Base-by-base conservation (phyloP, 257 asterid genomes). In the Anisodus acutangulus region DNA sequence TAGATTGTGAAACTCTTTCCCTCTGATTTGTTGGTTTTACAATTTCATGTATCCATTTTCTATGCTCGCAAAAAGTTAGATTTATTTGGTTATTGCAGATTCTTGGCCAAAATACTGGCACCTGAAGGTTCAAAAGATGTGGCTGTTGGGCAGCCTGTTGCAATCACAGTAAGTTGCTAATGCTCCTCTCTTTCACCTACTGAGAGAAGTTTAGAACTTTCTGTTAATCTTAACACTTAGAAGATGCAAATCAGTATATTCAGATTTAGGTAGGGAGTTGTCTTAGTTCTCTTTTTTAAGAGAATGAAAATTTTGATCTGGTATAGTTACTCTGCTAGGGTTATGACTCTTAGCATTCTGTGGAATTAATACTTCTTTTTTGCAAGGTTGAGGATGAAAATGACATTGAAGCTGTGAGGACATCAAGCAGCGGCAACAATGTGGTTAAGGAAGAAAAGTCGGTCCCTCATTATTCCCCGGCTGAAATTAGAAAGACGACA, bases 91-190 rank as follows among this genome's bases (percentile, higher is more conserved):
- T 12, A 6, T 8, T 89, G 83, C 92, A 97, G 99, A 88, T 97
- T 83, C 90, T 87, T 97, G 91, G 99, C 99, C 84, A 97, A 92
- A 90, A 93, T 95, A 85, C 76, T 97, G 89, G 97, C 91, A 80
- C 97, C 99, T 79, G 99, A 94, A 86, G 98, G 99, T 84, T 92
- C 99, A 86, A 94, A 90, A 85, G 98, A 94, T 63, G 97, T 97
- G 74, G 92, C 94, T 82, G 99, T 97, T 84, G 99, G 99, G 80
- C 96, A 88, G 89, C 97, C 97, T 58, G 94, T 97, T 91, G 97
- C 94, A 83, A 90, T 97, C 84, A 97, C 98, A 72, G 99, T 97
- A 88, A 90, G 96, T 89, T 86, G 60, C 74, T 84, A 83, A 53
- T 85, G 60, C 35, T 1, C 66, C 76, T 41, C 62, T 58, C 55